Evolutionary conservation across 2,329 filamentous ascomycete species (phyloP), one percentile per base, ranked within the genome.

Genomic region (Apiospora phragmitis): DNA sequence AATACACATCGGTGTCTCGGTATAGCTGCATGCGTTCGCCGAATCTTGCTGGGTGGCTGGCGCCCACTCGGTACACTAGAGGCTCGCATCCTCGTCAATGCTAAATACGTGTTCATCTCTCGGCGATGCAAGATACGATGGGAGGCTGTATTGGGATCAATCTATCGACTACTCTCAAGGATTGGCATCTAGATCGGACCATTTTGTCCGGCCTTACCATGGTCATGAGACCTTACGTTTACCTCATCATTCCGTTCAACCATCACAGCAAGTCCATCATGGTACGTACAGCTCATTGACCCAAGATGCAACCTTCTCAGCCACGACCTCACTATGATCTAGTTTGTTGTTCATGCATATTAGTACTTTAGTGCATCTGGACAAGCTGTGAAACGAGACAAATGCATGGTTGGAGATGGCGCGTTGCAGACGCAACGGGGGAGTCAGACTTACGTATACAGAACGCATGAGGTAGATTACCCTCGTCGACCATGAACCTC

Each of bases 381-480:
- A n/a, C 4, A 4, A 21, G 51, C 51, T 29, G 51, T 62, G 55
- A 62, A 38, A 62, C 16, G 26, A 21, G 51, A 35, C 16, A 1
- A 59, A 59, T 35, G 29, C 16, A 59, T 4, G 7, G 29, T 21
- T 35, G 51, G 1, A 66, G n/a, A 11, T 29, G 21, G 26, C 16
- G 26, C 21, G 8, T 41, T 24, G 16, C 16, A 21, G 32, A 16
- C 16, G 3, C 14, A 7, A 21, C 8, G 14, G 11, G 24, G 47
- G 21, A 7, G 67, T 68, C 7, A 26, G 24, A 81, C 85, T 81
- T 73, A 87, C 85, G 79, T 41, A 88, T 84, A 75, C 89, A 91
- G 79, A 92, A 92, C 0, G 86, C 88, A 79, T 92, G 90, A 9
- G 86, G 87, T 12, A 91, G 78, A 12, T 84, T 81, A 2, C 83